These are phyloP conservation scores for Sodiomyces alkalinus DNA, from an alignment of 2,329 filamentous ascomycete genomes.

Conservation along the genomic window DNA sequence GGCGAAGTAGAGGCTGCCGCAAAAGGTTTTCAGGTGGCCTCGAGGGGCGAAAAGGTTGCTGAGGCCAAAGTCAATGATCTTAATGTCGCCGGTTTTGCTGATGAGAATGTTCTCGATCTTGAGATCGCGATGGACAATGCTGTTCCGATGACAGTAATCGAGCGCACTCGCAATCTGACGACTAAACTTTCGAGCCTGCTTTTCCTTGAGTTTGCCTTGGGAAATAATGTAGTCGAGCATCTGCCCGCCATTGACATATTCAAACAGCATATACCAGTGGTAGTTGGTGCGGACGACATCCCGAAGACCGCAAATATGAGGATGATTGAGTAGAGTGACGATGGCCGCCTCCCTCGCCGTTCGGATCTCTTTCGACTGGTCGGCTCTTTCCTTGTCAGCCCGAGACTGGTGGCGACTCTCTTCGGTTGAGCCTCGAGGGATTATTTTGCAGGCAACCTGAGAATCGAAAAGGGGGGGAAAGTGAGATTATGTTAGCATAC, in stretches of 20 bases:
- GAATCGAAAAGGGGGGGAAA: too few relatives aligned
- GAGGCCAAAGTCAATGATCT: conserved; percentile 96
- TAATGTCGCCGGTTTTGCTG: conserved; percentile 97
- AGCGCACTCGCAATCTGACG: conserved; percentile 92
- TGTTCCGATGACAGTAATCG: conserved; percentile 96
- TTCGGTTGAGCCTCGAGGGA: conserved; percentile 78
- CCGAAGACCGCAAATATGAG: conserved; percentile 88
- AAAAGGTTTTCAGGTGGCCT: conserved; percentile 85
- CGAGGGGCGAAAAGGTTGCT: conserved; percentile 90
- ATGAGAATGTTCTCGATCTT: conserved; percentile 99
- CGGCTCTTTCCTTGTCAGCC: conserved; percentile 72
- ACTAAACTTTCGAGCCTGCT: conserved; percentile 93
- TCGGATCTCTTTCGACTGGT: conserved; percentile 91
- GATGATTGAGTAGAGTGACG: conserved; percentile 83
- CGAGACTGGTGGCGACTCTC: conserved; percentile 54
- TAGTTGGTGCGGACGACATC: conserved; percentile 93
- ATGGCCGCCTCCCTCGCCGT: conserved; percentile 94
- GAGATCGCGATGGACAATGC: conserved; percentile 90
- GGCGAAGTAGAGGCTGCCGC: conserved; percentile 93
- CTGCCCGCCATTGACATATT: conserved; percentile 96
- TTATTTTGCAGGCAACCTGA: conserved; percentile 92
- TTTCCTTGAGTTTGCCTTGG: conserved; percentile 93
- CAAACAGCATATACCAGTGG: conserved; percentile 99
- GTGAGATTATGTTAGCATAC: neutral
- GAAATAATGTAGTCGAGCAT: conserved; percentile 99